Percentiles rank a stretch among this genome's conserved stretches.
Conservation (phyloP, 495 filamentous ascomycete species). For the Penicillium cosmopolitanum region DNA sequence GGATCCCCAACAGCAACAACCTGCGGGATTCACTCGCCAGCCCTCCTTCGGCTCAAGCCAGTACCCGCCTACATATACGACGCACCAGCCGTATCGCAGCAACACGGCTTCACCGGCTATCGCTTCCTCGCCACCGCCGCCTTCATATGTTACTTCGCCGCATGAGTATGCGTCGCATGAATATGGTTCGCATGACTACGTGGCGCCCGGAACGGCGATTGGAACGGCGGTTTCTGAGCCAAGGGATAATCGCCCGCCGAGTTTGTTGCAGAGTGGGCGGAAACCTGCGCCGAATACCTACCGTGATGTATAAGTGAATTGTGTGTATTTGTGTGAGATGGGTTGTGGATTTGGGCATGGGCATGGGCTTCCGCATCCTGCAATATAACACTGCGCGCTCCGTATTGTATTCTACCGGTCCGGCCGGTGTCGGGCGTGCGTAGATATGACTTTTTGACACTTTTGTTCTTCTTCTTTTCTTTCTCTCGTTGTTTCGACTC, state of each 20-base stretch:
- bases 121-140: constrained; percentile 39
- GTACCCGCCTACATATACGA: constrained; percentile 33
- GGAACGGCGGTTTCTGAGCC: constrained; percentile 12
- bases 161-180: constrained; percentile 24
- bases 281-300: constrained; percentile 40
- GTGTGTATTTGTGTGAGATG: not conserved
- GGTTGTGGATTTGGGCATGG: not conserved
- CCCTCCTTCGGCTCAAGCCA: constrained; percentile 34
- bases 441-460: not conserved
- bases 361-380: too few species aligned
- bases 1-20: constrained; percentile 9
- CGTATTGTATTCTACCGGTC: too few species aligned
- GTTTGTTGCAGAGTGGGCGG: constrained; percentile 48
- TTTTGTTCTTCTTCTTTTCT: not conserved
- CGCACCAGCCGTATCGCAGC: constrained; percentile 26
- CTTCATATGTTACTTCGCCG: constrained; percentile 33
- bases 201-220: not conserved
- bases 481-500: not conserved
- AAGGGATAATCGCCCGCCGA: constrained; percentile 39
- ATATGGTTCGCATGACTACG: not conserved
- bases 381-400: too few species aligned
- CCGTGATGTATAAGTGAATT: constrained; percentile 30
- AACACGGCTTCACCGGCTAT: constrained; percentile 32
- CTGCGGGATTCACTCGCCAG: constrained; percentile 31
- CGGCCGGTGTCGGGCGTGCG: too few species aligned